Percentiles rank a stretch among this genome's conserved stretches.
These are phyloP conservation scores for Allium cepa DNA, from an alignment of 106 monocot genomes.

Conservation along the genomic window DNA sequence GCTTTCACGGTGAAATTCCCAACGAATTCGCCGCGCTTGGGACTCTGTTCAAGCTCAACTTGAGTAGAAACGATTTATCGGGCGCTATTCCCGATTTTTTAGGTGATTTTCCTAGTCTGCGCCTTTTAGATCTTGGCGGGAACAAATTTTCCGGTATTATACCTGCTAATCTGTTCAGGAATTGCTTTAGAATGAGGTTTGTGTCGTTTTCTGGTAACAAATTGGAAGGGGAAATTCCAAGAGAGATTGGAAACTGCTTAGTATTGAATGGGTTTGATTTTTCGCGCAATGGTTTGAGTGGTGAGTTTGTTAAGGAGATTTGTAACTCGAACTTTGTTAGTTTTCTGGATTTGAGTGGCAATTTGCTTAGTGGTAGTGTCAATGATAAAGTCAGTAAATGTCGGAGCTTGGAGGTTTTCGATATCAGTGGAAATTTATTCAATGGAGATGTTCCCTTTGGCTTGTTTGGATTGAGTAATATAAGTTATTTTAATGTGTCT, in stretches of 20 bases:
- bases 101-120: slow-evolving; percentile 50
- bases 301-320: slow-evolving; percentile 56
- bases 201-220: slow-evolving; percentile 76
- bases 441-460: slow-evolving; percentile 55
- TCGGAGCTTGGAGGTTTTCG: slow-evolving; percentile 54
- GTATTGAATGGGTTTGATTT: slow-evolving; percentile 76
- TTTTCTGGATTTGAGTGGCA: slow-evolving; percentile 58
- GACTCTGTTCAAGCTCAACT: slow-evolving; percentile 78
- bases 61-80: slow-evolving; percentile 63
- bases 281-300: slow-evolving; percentile 72
- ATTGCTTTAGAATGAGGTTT: slow-evolving; percentile 56
- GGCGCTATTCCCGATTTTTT: slow-evolving; percentile 61
- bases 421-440: slow-evolving; percentile 70
- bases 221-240: slow-evolving; percentile 62
- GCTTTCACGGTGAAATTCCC: slow-evolving; percentile 2
- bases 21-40: slow-evolving; percentile 12
- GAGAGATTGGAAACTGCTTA: slow-evolving; percentile 34
- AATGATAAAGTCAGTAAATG: slow-evolving; percentile 39
- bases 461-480: slow-evolving; percentile 42
- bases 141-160: slow-evolving; percentile 79
- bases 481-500: slow-evolving; percentile 78
- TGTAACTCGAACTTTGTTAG: slow-evolving; percentile 50
- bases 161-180: slow-evolving; percentile 40
- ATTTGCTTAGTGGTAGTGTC: slow-evolving; percentile 64
- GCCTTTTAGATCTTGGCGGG: slow-evolving; percentile 84